Conservation (phyloP, 345 rosid species). For the Salix dunnii region DNA sequence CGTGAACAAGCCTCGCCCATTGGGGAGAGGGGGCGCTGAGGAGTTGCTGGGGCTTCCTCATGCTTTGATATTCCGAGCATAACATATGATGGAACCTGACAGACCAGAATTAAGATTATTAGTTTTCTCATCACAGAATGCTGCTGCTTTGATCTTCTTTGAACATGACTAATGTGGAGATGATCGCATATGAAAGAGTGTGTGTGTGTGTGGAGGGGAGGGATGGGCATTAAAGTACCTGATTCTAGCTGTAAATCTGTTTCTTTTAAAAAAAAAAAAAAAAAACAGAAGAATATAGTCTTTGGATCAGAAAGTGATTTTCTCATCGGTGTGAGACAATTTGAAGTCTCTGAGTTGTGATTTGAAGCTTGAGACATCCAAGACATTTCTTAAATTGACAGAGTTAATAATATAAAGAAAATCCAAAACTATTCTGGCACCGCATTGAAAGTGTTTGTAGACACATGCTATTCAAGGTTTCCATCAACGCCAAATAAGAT, state of each 20-base stretch:
- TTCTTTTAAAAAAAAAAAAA: no score
- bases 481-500: no score
- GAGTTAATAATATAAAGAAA: background rate
- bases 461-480: no score
- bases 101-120: slow-evolving; percentile 1
- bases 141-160: background rate
- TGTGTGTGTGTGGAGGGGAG: no score
- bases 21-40: slow-evolving; percentile 69
- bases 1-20: slow-evolving; percentile 96
- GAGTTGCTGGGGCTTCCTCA: slow-evolving; percentile 64
- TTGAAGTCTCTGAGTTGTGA: background rate
- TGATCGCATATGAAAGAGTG: background rate
- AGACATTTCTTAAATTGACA: background rate
- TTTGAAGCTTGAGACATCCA: background rate
- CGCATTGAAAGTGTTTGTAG: no score
- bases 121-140: background rate
- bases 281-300: background rate
- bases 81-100: slow-evolving; percentile 80
- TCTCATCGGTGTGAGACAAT: background rate
- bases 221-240: background rate
- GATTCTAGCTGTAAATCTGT: background rate
- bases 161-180: background rate
- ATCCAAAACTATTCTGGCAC: no score
- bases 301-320: background rate
- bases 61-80: slow-evolving; percentile 80